Percentiles rank a stretch among this genome's conserved stretches.
These are phyloP conservation scores for Amyloporia xantha DNA, from an alignment of 768 basidiomycete species.

Conservation along the genomic window DNA sequence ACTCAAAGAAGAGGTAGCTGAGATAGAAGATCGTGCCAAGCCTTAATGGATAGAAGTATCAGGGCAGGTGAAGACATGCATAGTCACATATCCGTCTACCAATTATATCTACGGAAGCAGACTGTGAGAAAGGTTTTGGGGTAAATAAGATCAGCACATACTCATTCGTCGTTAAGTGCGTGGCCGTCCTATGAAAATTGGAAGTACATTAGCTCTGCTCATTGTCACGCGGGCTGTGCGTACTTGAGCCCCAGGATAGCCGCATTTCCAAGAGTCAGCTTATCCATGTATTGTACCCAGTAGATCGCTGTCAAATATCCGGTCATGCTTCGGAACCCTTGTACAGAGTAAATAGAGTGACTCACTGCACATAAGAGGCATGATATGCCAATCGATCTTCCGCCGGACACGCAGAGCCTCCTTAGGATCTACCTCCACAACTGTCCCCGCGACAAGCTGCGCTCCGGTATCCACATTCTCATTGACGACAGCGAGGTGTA, in stretches of 20 bases:
- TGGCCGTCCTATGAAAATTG: constrained; percentile 36
- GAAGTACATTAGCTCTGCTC: background rate
- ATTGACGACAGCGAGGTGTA: background rate
- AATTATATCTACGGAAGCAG: constrained; percentile 63
- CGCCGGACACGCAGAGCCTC: constrained; percentile 44
- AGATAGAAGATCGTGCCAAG: constrained; percentile 73
- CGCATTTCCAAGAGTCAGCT: constrained; percentile 59
- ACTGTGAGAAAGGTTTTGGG: too few species aligned
- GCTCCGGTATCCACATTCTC: constrained; percentile 1
- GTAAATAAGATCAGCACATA: too few species aligned
- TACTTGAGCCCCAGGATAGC: constrained; percentile 69
- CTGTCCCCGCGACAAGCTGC: background rate
- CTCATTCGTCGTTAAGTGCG: constrained; percentile 62
- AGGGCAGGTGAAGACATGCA: too few species aligned
- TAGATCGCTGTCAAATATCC: constrained; percentile 11
- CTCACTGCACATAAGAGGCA: constrained; percentile 56
- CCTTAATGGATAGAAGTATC: constrained; percentile 29
- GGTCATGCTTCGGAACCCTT: background rate
- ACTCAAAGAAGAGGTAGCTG: constrained; percentile 64
- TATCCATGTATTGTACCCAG: constrained; percentile 76
- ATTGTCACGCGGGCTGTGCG: constrained; percentile 12
- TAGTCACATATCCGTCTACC: too few species aligned
- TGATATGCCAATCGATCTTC: constrained; percentile 63
- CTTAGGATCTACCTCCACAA: background rate
- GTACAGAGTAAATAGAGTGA: background rate